Evolutionary conservation across 495 filamentous ascomycete genomes (phyloP), one percentile per base, ranked within the genome.

Genomic region (Annulohypoxylon nitens): DNA sequence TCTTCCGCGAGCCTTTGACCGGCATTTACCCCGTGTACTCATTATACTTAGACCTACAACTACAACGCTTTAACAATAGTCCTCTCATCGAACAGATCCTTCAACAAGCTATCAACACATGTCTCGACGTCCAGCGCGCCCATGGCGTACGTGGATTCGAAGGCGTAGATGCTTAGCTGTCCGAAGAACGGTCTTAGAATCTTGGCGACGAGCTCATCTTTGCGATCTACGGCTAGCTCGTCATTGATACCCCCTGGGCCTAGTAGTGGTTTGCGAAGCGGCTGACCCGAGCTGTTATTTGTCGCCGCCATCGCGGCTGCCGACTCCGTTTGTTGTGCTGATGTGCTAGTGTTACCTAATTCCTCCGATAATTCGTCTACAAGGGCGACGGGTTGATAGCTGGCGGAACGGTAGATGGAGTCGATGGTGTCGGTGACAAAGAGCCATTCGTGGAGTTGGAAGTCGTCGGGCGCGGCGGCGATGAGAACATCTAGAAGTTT

Each of bases 371-470:
- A 83, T 75, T 95, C 93, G 71, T 99, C 96, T 16, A 92, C 91
- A 10, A 98, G 86, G 0, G 94, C 93, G 3, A 91, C 84, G 0
- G 95, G 89, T 61, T 89, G 86, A 82, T 90, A 92, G 57, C 85
- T 82, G n/a, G 88, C 80, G 0, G 94, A 91, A 14, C 92, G 89
- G 76, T 98, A 98, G 23, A 98, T 93, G 1, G 97, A 94, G 77
- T 99, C 96, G 72, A 97, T 95, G 39, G 95, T 98, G 78, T 99
- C 97, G 4, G 94, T 95, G 25, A 98, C 89, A 79, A 97, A 99
- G 16, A 98, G 87, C 96, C 96, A 99, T 83, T 97, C 93, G 62
- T 94, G 88, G 43, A 97, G 85, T 78, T 98, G 96, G 80, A 98
- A 99, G 76, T 98, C 96, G 70, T 99, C 97, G 0, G 94, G 96